Evolutionary conservation across 2,329 filamentous ascomycete species (phyloP), one percentile per base, ranked within the genome.

Genomic region (Tolypocladium guangdongense): DNA sequence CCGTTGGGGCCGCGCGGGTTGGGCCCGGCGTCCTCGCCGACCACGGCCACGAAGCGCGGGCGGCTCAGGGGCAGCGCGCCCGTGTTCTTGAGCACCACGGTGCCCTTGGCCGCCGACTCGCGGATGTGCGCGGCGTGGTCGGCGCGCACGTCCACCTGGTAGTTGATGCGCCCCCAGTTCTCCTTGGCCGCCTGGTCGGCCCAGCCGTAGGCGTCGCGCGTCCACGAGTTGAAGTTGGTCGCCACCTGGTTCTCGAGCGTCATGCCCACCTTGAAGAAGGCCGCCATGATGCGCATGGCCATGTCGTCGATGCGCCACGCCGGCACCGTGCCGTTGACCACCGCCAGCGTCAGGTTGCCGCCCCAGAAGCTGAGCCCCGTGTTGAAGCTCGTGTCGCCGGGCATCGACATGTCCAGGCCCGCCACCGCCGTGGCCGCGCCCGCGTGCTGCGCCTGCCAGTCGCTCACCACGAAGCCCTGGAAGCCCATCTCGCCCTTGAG

Each of bases 211-310:
- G 87, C 91, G 61, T 92, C 84, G 1, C 75, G 71, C 1, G 86
- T 89, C 92, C 92, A 97, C 6, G 90, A 90, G 62, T 86, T 86
- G 71, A 96, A 96, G 76, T 91, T 97, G 68, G 88, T 83, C 2
- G 75, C 71, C 0, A 71, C 67, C 50, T 76, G 68, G 5, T 69
- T 64, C 27, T 72, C 68, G 2, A 82, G 60, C 0, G 73, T 76
- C 57, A 76, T 74, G 51, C 82, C 81, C 38, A 84, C 81, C 68
- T 86, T 86, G 73, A 84, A 87, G 65, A 80, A 83, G 41, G 83
- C 75, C 6, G 84, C 77, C 81, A 87, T 85, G 64, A 87, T 95
- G 61, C 93, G 84, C 69, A 90, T 86, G 6, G 83, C 88, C 86
- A 96, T 95, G 65, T 97, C 93, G 61, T 96, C 91, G 11, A 97